Evolutionary conservation across 345 rosid species (phyloP).

Genomic region (Corchorus olitorius): DNA sequence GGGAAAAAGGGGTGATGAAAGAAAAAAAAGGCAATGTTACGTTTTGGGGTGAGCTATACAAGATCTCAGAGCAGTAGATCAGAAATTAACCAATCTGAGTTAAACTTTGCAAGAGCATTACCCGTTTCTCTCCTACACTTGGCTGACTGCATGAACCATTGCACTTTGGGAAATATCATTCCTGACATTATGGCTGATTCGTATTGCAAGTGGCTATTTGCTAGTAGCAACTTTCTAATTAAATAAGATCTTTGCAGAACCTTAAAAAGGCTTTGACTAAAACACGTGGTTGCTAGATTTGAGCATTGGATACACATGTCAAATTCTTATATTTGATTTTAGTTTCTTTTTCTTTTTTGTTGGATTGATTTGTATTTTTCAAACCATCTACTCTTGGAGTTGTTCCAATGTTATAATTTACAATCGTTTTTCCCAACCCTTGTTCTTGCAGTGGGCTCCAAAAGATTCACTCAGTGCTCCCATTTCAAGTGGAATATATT

Average conservation of each 20-base stretch:
- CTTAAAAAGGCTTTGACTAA: neutral
- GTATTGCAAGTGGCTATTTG: too few relatives aligned
- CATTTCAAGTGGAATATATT: conserved; percentile 55
- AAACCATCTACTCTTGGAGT: too few relatives aligned
- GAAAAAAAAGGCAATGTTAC: too few relatives aligned
- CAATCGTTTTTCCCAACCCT: neutral
- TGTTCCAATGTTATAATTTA: neutral
- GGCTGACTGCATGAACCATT: too few relatives aligned
- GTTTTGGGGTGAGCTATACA: neutral
- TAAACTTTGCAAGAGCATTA: too few relatives aligned
- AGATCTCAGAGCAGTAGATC: neutral
- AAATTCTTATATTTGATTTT: neutral
- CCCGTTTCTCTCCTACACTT: too few relatives aligned
- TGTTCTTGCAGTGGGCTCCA: conserved; percentile 49
- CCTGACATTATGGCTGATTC: neutral
- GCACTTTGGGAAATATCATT: neutral
- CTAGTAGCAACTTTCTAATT: neutral
- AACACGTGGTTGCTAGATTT: neutral
- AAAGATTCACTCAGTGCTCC: conserved; percentile 48
- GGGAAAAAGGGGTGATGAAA: too few relatives aligned
- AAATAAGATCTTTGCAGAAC: too few relatives aligned
- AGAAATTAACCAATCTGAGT: neutral
- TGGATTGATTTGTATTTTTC: neutral
- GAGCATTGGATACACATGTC: neutral
- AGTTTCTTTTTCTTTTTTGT: neutral